phyloP scores from a whole-genome alignment of 2,329 filamentous ascomycete species.

The Colletotrichum lupini region DNA sequence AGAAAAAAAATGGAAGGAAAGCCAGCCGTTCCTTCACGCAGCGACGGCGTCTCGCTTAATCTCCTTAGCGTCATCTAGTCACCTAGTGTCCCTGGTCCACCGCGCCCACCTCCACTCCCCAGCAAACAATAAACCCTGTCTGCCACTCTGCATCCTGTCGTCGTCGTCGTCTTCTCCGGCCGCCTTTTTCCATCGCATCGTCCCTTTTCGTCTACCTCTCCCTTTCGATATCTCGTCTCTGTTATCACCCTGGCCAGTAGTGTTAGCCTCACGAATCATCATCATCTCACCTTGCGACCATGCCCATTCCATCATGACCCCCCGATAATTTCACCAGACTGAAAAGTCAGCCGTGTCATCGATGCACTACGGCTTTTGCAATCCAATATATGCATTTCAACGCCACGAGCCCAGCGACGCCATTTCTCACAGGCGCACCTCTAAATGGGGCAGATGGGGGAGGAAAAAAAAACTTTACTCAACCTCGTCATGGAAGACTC shows the following conservation, averaged over 20 bases:
- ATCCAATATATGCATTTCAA: neutral
- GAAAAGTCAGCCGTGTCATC: neutral
- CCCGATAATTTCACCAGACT: neutral
- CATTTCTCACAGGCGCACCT: neutral
- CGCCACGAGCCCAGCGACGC: neutral
- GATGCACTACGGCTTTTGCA: neutral
- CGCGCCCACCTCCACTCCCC: constrained; percentile 28
- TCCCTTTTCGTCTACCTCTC: constrained; percentile 18
- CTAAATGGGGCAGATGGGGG: neutral
- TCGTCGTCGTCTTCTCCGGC: constrained; percentile 21
- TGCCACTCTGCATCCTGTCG: neutral
- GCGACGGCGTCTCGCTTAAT: constrained; percentile 36
- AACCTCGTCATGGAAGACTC: neutral
- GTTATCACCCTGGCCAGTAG: neutral
- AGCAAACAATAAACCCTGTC: constrained; percentile 35
- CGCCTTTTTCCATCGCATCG: constrained; percentile 5
- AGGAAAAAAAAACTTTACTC: neutral
- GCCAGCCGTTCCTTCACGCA: constrained; percentile 37
- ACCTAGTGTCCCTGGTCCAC: constrained; percentile 32
- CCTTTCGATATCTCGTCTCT: constrained; percentile 1
- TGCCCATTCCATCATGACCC: neutral
- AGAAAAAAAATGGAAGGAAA: constrained; percentile 37
- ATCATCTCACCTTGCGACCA: neutral
- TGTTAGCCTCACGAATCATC: neutral
- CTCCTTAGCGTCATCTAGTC: constrained; percentile 35